Base-by-base conservation (phyloP, 139 green algal genomes). In the Gonium pectorale region DNA sequence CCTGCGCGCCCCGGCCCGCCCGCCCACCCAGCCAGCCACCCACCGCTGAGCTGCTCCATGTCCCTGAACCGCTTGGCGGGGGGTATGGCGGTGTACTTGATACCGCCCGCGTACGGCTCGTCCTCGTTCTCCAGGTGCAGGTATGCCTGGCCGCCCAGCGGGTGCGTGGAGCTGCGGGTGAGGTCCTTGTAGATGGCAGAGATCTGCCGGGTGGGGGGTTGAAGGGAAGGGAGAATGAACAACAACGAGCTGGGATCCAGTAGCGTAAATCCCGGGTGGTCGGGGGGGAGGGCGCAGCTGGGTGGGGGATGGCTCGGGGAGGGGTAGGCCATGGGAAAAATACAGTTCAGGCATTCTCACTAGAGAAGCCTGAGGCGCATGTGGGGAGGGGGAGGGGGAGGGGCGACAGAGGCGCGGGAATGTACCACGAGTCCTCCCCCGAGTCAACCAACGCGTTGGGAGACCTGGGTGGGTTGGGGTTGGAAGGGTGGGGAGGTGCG, bases 41-140 rank as follows among this genome's bases (percentile, higher is more conserved):
- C 94, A 86, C 97, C 97, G 35, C 92, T 98, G 37, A 99, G 94
- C 90, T 98, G 93, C 81, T 99, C 97, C 97, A 99, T 99, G 73
- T 99, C 95, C 8, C 97, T 89, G 91, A 98, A 99, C 33, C 97
- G 90, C 91, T 99, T 99, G 72, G 93, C 96, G 43, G 97, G 97
- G 7, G 97, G 97, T 92, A 99, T 99, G 82, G 97, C 96, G 2
- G 90, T 97, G 91, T 96, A 99, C 86, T 98, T 98, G 87, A 98
- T 94, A 54, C 97, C 97, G 19, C 78, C 84, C 54, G 95, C 85
- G 90, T 95, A 99, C 9, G 97, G 97, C 78, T 98, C 94, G 63
- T 99, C 96, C 35, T 93, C 85, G 22, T 92, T 91, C 80, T 98
- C 94, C 64, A 98, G 89, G 40, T 80, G 91, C 71, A 99, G 92